Conservation (phyloP, 345 rosid species). For the Lumnitzera racemosa region DNA sequence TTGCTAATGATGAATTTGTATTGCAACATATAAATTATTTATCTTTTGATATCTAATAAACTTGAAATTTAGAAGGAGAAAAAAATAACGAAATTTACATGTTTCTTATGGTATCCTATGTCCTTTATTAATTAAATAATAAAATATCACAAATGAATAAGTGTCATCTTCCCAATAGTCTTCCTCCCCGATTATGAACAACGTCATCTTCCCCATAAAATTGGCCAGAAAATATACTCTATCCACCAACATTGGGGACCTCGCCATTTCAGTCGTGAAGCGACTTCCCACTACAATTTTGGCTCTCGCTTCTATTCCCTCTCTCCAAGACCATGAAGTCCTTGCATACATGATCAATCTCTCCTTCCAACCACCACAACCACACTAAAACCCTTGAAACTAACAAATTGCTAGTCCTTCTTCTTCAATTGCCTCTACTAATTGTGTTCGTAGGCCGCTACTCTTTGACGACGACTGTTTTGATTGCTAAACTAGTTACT, state of each 20-base stretch:
- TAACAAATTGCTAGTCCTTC: neutral
- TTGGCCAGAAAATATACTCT: neutral
- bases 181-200: no score
- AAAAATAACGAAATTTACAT: no score
- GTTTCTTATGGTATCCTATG: no score
- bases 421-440: neutral
- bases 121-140: no score
- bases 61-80: no score
- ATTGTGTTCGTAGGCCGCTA: slow-evolving; percentile 29
- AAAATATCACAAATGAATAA: no score
- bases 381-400: slow-evolving; percentile 21
- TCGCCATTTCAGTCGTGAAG: slow-evolving; percentile 41
- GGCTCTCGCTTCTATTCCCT: slow-evolving; percentile 54
- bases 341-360: slow-evolving; percentile 81
- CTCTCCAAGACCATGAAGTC: slow-evolving; percentile 68
- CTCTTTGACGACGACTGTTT: slow-evolving; percentile 72
- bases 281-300: slow-evolving; percentile 74
- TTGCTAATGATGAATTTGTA: no score
- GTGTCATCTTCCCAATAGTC: no score
- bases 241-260: slow-evolving; percentile 11
- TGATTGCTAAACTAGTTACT: slow-evolving; percentile 81
- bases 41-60: no score
- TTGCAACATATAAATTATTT: no score
- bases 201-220: no score
- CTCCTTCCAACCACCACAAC: slow-evolving; percentile 40